Base-by-base conservation (phyloP, 192 early-diverging fungal genomes). In the Geranomyces variabilis region DNA sequence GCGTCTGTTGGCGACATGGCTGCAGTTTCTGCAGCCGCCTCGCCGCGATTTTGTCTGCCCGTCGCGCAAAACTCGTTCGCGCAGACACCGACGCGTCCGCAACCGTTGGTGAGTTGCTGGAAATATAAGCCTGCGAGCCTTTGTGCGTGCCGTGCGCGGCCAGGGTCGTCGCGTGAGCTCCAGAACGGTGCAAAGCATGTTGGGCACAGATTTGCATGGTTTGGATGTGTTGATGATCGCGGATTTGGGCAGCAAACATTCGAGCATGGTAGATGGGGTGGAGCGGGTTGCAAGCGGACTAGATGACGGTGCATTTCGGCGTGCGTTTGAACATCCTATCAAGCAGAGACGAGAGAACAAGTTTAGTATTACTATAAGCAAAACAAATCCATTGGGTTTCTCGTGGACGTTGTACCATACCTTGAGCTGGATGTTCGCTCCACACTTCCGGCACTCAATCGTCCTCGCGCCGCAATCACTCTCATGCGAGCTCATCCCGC, bases 141-240 rank as follows among this genome's bases (percentile, higher is more conserved):
- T 66, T 89, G 88, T 12, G 90, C 73, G 34, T 94, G 79, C 77
- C 92, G 93, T 45, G 85, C 77, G 77, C 93, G 78, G 21, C 78
- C 83, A 17, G 91, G 93, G 57, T 97, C 95, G 49, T 90, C 87
- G 17, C 86, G 78, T 24, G 91, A 80, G 1, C 86, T 77, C 86
- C 92, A 97, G 59, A 91, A 92, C 0, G 92, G 93, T 1, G 87
- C 88, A 82, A 91, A 95, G 68, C 95, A 97, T 28, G 79, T 71
- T 30, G 81, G 73, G 72, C 95, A 97, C 59, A 94, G 74, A 0
- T 83, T 82, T 2, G 93, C 69, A 0, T 33, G 58, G 89, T 95
- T 75, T 31, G 67, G 79, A n/a, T 47, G 70, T 53, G 78, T 57
- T 15, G 51, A 58, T 12, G 73, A 77, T 13, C 75, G 77, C 21